Percentiles rank a stretch among this genome's conserved stretches.
phyloP scores from a whole-genome alignment of 176 grass and related monocot genomes.

The Canna indica region DNA sequence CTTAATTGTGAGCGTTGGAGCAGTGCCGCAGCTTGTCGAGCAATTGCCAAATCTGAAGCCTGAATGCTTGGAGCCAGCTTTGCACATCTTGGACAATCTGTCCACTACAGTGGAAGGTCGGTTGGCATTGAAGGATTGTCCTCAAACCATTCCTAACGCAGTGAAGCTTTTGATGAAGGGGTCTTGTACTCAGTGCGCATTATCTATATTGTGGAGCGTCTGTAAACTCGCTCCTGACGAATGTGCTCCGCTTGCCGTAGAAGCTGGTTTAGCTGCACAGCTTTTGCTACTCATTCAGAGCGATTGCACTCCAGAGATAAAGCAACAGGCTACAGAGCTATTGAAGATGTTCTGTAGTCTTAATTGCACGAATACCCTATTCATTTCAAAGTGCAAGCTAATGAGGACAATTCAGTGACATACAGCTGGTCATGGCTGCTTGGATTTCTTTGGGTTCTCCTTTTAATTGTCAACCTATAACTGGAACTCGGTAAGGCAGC shows the following conservation, averaged over 20 bases:
- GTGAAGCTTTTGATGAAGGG: constrained; percentile 76
- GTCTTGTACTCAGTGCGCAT: constrained; percentile 49
- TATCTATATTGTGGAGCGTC: constrained; percentile 63
- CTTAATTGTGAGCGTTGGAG: constrained; percentile 60
- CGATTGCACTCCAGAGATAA: constrained; percentile 62
- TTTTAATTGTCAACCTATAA: background rate
- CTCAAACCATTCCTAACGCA: constrained; percentile 48
- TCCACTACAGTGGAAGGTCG: constrained; percentile 34
- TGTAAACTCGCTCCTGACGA: constrained; percentile 77
- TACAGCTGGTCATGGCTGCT: too few species aligned
- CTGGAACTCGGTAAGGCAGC: background rate
- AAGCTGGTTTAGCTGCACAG: constrained; percentile 64
- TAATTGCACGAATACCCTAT: constrained; percentile 59
- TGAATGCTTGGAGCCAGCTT: constrained; percentile 49
- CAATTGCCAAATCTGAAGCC: constrained; percentile 39
- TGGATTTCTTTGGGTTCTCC: too few species aligned
- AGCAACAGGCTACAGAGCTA: constrained; percentile 62
- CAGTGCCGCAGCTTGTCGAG: constrained; percentile 64
- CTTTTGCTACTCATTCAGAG: constrained; percentile 90
- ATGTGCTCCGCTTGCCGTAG: constrained; percentile 47
- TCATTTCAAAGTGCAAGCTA: constrained; percentile 90
- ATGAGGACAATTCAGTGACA: constrained; percentile 78
- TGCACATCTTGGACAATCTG: constrained; percentile 71
- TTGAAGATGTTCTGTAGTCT: constrained; percentile 74
- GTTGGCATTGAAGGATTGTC: constrained; percentile 67